Base-by-base conservation (phyloP, 495 filamentous ascomycete genomes). In the Staphylotrichum longicolle region DNA sequence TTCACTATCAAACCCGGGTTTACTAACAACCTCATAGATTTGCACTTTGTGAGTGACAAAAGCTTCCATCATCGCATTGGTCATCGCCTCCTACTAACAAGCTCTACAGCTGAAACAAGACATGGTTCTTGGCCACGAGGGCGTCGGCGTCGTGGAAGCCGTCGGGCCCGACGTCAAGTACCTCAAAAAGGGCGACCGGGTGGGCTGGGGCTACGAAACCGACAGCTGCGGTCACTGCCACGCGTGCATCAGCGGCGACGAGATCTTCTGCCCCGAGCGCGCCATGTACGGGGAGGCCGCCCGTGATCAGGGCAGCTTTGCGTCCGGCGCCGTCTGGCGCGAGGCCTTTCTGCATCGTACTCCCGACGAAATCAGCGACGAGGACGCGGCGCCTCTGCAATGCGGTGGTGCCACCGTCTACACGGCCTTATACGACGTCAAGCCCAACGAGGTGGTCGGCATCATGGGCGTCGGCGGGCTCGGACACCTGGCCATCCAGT, bases 381-480 rank as follows among this genome's bases (percentile, higher is more conserved):
- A 67, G 63, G 72, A 76, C 15, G 82, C 83, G 0, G 83, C 81
- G 1, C 83, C 84, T 3, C 67, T 86, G 60, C 78, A 82, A 71
- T 86, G 84, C 65, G 84, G 79, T 35, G 84, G 84, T 41, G 79
- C 78, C 0, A 86, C 85, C 3, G 82, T 85, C 11, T 86, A 76
- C 72, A 76, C 75, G 20, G 72, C 74, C 5, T 66, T 86, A 33
- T 49, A 47, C 54, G 63, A 70, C 40, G 64, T 80, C 10, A 66
- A 70, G 63, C 68, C 80, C 1, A 75, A 72, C 3, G 72, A 74
- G n/a, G 68, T 74, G 7, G 77, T 82, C 11, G 80, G 71, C 44
- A 69, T 87, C 30, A 76, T 85, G 57, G 84, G 83, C 5, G 70
- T 87, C 12, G 84, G 84, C 35, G 84, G 83, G 10, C 75, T 87